Conservation (phyloP, 495 filamentous ascomycete genomes). For the Penicilliopsis zonata region DNA sequence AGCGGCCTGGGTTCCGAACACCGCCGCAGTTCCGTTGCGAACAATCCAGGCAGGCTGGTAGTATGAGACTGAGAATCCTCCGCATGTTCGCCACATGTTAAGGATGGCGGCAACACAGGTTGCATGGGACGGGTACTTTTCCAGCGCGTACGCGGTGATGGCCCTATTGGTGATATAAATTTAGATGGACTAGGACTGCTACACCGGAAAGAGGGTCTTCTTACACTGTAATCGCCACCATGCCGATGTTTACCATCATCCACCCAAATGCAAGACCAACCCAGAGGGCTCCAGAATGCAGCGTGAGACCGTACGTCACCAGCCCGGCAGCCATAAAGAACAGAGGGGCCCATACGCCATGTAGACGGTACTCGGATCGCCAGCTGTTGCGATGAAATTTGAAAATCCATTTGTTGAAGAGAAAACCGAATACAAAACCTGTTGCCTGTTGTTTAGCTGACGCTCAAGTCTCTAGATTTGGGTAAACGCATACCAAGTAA, state of each 20-base stretch:
- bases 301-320: conserved; percentile 21
- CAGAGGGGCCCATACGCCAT: conserved; percentile 25
- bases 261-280: conserved; percentile 28
- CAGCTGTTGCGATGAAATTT: conserved; percentile 15
- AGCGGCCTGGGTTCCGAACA: conserved; percentile 33
- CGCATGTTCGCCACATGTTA: conserved; percentile 31
- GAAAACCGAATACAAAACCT: conserved; percentile 21
- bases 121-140: conserved; percentile 30
- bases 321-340: conserved; percentile 19
- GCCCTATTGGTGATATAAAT: too few species aligned
- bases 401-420: conserved; percentile 26
- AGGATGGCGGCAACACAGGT: conserved; percentile 30
- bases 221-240: conserved; percentile 26
- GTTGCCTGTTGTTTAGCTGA: too few species aligned
- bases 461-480: too few species aligned
- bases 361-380: conserved; percentile 21
- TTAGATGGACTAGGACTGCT: too few species aligned
- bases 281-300: conserved; percentile 25
- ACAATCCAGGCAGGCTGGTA: conserved; percentile 34
- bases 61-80: conserved; percentile 35
- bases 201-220: too few species aligned
- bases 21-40: conserved; percentile 23
- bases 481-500: conserved; percentile 14
- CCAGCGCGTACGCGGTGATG: conserved; percentile 27
- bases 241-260: conserved; percentile 27